A percentile compares a stretch with the other conserved stretches of the same genome.
These are phyloP conservation scores for Phyllostachys edulis DNA, from an alignment of 176 grass and related monocot genomes.

Conservation along the genomic window DNA sequence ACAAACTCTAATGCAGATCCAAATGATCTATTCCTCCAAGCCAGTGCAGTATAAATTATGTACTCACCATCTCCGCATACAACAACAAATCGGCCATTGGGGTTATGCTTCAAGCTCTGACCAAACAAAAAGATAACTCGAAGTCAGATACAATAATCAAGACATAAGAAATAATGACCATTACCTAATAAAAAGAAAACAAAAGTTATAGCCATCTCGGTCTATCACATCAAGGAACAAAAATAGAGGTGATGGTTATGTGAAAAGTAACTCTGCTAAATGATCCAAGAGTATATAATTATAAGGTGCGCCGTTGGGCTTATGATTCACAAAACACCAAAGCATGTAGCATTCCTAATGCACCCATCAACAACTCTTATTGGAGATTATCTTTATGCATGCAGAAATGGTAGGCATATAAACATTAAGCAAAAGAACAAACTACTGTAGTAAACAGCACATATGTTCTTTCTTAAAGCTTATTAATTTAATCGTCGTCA, in stretches of 20 bases:
- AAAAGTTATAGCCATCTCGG: not conserved
- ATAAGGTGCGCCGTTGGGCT: not conserved
- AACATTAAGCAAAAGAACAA: slow-evolving; percentile 9
- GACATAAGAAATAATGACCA: not conserved
- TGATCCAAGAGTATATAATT: not conserved
- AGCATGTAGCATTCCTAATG: not conserved
- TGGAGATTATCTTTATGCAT: not conserved
- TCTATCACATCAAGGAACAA: not conserved
- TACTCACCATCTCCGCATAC: slow-evolving; percentile 98
- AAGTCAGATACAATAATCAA: slow-evolving; percentile 25
- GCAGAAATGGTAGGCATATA: not conserved
- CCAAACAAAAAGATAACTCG: slow-evolving; percentile 31
- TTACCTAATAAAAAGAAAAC: not conserved
- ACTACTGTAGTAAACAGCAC: not conserved
- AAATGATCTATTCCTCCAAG: slow-evolving; percentile 99
- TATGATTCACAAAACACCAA: slow-evolving; percentile 1
- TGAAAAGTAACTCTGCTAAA: not conserved
- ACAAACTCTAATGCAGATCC: slow-evolving; percentile 86
- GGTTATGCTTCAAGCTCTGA: slow-evolving; percentile 98
- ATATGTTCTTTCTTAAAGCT: slow-evolving; percentile 5
- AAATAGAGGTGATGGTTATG: not conserved
- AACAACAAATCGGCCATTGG: slow-evolving; percentile 93
- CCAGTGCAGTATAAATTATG: slow-evolving; percentile 94
- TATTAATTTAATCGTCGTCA: not conserved
- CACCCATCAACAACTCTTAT: not conserved